Evolutionary conservation across 164 flowering plant genomes (phyloP), one percentile per base, ranked within the genome.

Genomic region (Buxus sempervirens): DNA sequence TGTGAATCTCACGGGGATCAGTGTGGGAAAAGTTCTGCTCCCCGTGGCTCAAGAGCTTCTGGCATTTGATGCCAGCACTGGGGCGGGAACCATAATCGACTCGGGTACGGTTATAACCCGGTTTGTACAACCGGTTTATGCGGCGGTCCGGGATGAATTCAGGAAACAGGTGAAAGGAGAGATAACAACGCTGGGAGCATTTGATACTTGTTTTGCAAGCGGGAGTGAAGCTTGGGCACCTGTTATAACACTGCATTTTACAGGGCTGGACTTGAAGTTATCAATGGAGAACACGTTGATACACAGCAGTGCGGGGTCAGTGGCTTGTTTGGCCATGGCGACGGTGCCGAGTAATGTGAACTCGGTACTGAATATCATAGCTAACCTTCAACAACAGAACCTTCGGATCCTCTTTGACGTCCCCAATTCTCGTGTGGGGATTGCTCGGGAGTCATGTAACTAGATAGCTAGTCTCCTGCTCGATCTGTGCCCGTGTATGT

Each of bases 31-130:
- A 58, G 86, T 78, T 38, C 68, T 36, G 10, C 86, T 95, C 6
- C 86, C 90, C 8, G 62, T 87, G 10, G 79, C 83, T 0, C 82
- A 75, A 7, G 80, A 74, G 66, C 74, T 72, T 41, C 81, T 87
- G 5, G 75, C 79, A 0, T 90, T 94, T 58, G 76, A 91, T 80
- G 87, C 95, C 0, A 74, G 22, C 70, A 91, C 90, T 14, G 98
- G 98, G 0, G 83, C 93, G 2, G 98, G 98, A 0, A 91, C 98
- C 42, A 72, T 94, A 1, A 82, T 94, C 8, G 98, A 94, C 70
- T 91, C 98, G 61, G 95, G 98, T 12, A 91, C 96, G 55, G 92
- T 90, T 2, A 84, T 91, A 54, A 89, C 97, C 79, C 91, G 96
- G 65, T 92, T 95, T 67, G 85, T 83, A 13, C 55, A 57, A 26